Base-by-base conservation (phyloP, 768 basidiomycete genomes). In the Albatrellus ellisii region DNA sequence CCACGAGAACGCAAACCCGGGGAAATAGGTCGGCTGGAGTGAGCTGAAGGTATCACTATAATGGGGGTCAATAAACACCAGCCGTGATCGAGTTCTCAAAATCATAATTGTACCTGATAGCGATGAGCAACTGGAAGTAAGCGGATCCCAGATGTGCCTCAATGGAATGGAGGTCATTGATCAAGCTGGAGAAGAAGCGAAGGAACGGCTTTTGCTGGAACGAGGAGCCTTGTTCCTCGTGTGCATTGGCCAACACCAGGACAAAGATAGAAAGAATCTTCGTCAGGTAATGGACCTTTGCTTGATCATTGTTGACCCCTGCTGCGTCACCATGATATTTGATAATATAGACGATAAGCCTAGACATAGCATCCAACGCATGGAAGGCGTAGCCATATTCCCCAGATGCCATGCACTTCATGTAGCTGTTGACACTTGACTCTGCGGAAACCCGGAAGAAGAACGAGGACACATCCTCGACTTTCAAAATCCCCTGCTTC, bases 131-230 rank as follows among this genome's bases (percentile, higher is more conserved):
- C 51, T 83, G 83, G 69, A 89, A 86, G 60, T 98, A 98, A 0
- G 88, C 89, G 2, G 82, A 68, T 3, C 89, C 90, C 7, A 98
- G 72, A 54, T 79, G 79, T 20, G 71, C 67, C 61, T 95, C 91
- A 52, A 98, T 80, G 22, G 78, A 62, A 49, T 89, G 82, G 26
- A 99, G 62, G 58, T 99, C 95, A 50, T 86, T 90, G 57, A 99
- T 67, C 43, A 99, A 72, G 56, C 87, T 92, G 11, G 92, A 97
- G 68, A 98, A 98, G 66, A 99, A 94, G 41, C 95, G 77, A 67
- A 92, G 94, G 69, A 97, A 98, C 0, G 95, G 94, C 59, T 97
- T 90, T 60, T 94, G 90, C 54, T 92, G 83, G 71, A 99, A 99
- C 42, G 76, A 69, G 0, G 75, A 66, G 2, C 89, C 90, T 59